Conservation (phyloP, 306 rosid species). For the Erythrophleum fordii region DNA sequence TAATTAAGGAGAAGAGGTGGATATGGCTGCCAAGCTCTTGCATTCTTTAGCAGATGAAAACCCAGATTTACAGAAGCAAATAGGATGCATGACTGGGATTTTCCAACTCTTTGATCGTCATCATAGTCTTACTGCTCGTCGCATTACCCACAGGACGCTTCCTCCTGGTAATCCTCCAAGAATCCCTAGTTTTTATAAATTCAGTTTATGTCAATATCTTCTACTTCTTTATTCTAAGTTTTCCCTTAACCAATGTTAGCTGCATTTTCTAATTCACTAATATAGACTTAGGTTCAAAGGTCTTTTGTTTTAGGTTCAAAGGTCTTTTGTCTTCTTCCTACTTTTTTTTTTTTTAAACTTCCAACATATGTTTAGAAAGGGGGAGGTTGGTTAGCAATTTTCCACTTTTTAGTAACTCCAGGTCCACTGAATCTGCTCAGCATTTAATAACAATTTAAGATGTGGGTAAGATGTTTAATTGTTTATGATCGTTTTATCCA, state of each 20-base stretch:
- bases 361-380: constrained; percentile 9
- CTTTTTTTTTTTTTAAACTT: background rate
- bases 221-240: background rate
- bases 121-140: constrained; percentile 49
- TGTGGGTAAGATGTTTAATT: background rate
- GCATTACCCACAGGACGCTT: constrained; percentile 60
- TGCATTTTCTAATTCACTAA: background rate
- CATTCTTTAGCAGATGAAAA: constrained; percentile 82
- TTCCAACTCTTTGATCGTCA: constrained; percentile 77
- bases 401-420: background rate
- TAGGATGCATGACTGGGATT: constrained; percentile 83
- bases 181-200: too few relatives aligned
- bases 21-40: constrained; percentile 79
- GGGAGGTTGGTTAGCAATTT: background rate
- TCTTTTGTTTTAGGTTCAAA: constrained; percentile 9
- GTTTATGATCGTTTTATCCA: background rate
- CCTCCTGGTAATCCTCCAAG: constrained; percentile 58
- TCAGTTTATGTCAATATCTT: background rate
- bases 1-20: constrained; percentile 39
- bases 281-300: too few relatives aligned
- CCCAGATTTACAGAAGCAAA: constrained; percentile 81
- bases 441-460: background rate
- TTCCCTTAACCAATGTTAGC: background rate
- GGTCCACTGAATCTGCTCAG: constrained; percentile 10
- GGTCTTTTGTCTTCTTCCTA: background rate